Evolutionary conservation across 352 stramenopile genomes (phyloP).

Genomic region (Phytopythium boreale): DNA sequence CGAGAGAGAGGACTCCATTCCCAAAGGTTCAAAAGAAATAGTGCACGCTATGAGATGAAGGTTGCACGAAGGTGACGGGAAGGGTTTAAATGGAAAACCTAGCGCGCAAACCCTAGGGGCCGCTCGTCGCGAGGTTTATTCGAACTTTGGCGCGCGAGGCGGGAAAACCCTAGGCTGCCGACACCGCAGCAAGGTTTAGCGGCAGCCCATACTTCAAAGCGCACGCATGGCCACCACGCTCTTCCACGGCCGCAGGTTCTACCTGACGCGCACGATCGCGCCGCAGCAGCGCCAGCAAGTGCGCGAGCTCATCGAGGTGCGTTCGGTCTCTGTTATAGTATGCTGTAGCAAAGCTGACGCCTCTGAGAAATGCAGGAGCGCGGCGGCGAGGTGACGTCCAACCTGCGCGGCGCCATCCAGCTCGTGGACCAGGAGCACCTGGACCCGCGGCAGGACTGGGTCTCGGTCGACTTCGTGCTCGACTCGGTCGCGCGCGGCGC

Average conservation of each 20-base stretch:
- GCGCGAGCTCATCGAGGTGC: constrained; percentile 21
- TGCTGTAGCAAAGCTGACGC: not conserved
- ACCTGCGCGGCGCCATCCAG: constrained; percentile 18
- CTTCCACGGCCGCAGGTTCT: constrained; percentile 38
- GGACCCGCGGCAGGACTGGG: constrained; percentile 22
- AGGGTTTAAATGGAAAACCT: constrained; percentile 8
- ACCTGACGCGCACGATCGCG: constrained; percentile 26
- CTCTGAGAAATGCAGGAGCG: constrained; percentile 10
- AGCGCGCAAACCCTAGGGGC: constrained; percentile 12
- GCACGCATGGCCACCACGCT: constrained; percentile 5
- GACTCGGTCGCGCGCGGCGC: constrained; percentile 34
- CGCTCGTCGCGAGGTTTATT: not conserved
- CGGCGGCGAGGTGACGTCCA: constrained; percentile 25
- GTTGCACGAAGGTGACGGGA: constrained; percentile 5
- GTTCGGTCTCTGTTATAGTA: not conserved
- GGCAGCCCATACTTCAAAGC: not conserved
- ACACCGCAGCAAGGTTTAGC: constrained; percentile 6
- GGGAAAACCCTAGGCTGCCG: constrained; percentile 8
- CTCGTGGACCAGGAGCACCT: constrained; percentile 38
- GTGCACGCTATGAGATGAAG: too few relatives aligned
- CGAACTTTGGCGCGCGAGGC: not conserved
- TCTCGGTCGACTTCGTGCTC: constrained; percentile 46
- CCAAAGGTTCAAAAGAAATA: too few relatives aligned
- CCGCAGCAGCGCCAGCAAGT: constrained; percentile 19
- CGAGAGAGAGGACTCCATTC: too few relatives aligned